phyloP scores from a whole-genome alignment of 2,329 filamentous ascomycete species.

The Talaromyces sp. region DNA sequence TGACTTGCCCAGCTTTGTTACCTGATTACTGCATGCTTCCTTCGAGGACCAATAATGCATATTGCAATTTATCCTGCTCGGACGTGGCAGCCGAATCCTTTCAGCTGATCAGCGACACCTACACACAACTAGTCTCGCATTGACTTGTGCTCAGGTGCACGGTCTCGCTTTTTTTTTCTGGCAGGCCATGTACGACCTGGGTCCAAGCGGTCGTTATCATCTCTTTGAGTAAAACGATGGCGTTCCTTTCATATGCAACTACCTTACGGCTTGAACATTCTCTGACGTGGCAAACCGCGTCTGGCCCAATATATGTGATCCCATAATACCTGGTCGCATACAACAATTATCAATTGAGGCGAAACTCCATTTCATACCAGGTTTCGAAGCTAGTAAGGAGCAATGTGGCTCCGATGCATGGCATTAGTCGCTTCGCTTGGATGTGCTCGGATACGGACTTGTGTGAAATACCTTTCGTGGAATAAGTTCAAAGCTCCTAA shows the following conservation, averaged over 20 bases:
- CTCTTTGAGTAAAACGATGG: constrained; percentile 28
- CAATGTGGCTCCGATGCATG: background rate
- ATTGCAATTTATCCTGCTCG: constrained; percentile 12
- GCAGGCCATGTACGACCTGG: constrained; percentile 23
- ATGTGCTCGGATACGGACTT: background rate
- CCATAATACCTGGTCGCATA: constrained; percentile 19
- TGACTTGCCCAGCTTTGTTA: background rate
- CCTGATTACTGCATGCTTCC: constrained; percentile 3
- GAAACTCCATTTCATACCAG: constrained; percentile 7
- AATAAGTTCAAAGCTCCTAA: background rate
- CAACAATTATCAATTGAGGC: constrained; percentile 19
- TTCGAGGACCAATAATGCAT: constrained; percentile 11
- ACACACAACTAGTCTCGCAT: constrained; percentile 36
- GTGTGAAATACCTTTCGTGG: background rate
- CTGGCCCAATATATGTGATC: constrained; percentile 22
- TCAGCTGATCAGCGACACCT: constrained; percentile 39
- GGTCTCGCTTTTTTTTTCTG: constrained; percentile 27
- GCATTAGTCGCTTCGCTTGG: background rate
- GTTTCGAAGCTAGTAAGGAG: background rate
- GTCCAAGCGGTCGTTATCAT: constrained; percentile 26
- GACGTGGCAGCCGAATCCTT: constrained; percentile 24
- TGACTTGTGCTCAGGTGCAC: constrained; percentile 31
- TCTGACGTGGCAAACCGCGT: constrained; percentile 36
- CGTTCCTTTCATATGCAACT: constrained; percentile 31
- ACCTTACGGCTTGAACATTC: constrained; percentile 32